Evolutionary conservation across 768 basidiomycete species (phyloP), one percentile per base, ranked within the genome.

Genomic region (Panaeolus papilionaceus): DNA sequence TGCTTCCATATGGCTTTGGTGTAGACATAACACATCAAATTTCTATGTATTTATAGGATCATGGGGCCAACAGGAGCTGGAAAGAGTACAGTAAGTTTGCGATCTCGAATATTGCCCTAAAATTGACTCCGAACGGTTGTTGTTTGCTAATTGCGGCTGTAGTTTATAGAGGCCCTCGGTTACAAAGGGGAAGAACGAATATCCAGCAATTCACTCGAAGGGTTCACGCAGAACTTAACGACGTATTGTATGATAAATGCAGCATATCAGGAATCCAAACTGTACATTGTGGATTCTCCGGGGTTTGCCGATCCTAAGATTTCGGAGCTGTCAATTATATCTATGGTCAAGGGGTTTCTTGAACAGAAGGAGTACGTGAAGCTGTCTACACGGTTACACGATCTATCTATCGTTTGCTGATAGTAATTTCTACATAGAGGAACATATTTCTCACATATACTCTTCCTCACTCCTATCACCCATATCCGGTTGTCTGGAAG

Each of bases 51-150:
- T 58, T 33, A 58, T 16, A 58, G 54, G 54, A 28, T 58, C 33
- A 28, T 58, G 54, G 54, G 54, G 28, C 54, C 54, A 28, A 58
- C 54, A 33, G 54, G 54, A 12, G 26, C 54, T 8, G 54, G 54
- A 37, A 58, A 58, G 14, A 58, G 54, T 33, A 28, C 54, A 14
- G 54, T 58, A 16, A 37, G 54, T 58, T 12, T n/a, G 40, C 1
- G 9, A 42, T n/a, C 18, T n/a, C 18, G 16, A 47, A 20, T 47
- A 2, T 4, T 9, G 9, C 16, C 18, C n/a, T 47, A 9, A 47
- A 16, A 16, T 20, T 47, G 45, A 8, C 20, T 16, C 16, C 8
- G 33, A 33, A 5, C 33, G 33, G 33, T 5, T 33, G 33, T 33
- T 2, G 3, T 33, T 33, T 33, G 33, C 33, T 5, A 33, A 33